Conservation (phyloP, 208 protist genomes). For the Leishmania amazonensis region DNA sequence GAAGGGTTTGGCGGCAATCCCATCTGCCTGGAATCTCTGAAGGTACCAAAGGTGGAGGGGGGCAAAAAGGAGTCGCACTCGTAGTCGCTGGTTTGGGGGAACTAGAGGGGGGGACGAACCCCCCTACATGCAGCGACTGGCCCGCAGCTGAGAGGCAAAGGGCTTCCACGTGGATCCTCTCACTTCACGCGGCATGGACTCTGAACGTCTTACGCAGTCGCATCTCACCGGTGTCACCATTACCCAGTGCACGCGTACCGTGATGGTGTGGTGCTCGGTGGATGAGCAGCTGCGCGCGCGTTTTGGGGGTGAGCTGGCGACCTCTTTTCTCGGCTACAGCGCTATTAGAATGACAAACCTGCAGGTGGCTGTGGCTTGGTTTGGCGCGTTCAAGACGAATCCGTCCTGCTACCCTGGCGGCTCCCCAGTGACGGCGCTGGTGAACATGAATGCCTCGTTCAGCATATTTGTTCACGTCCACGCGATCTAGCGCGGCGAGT, state of each 20-base stretch:
- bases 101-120: slow-evolving; percentile 34
- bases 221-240: slow-evolving; percentile 50
- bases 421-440: slow-evolving; percentile 27
- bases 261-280: slow-evolving; percentile 33
- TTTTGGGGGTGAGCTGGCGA: slow-evolving; percentile 32
- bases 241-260: slow-evolving; percentile 41
- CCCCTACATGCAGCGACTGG: slow-evolving; percentile 43
- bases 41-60: slow-evolving; percentile 15
- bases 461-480: slow-evolving; percentile 45
- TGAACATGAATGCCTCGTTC: slow-evolving; percentile 48
- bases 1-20: slow-evolving; percentile 51
- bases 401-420: slow-evolving; percentile 22
- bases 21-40: slow-evolving; percentile 65
- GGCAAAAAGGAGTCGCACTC: slow-evolving; percentile 42
- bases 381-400: slow-evolving; percentile 18
- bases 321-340: slow-evolving; percentile 58
- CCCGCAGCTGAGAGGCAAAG: slow-evolving; percentile 14
- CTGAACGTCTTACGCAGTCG: slow-evolving; percentile 43
- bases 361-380: slow-evolving; percentile 50
- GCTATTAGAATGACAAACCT: slow-evolving; percentile 40
- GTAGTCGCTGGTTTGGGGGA: slow-evolving; percentile 54
- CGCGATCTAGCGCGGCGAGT: slow-evolving; percentile 25
- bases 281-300: slow-evolving; percentile 14
- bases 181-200: slow-evolving; percentile 63
- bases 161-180: slow-evolving; percentile 58